These are phyloP conservation scores for Aschersonia sp. DNA, from an alignment of 2,329 filamentous ascomycete genomes.

Conservation along the genomic window DNA sequence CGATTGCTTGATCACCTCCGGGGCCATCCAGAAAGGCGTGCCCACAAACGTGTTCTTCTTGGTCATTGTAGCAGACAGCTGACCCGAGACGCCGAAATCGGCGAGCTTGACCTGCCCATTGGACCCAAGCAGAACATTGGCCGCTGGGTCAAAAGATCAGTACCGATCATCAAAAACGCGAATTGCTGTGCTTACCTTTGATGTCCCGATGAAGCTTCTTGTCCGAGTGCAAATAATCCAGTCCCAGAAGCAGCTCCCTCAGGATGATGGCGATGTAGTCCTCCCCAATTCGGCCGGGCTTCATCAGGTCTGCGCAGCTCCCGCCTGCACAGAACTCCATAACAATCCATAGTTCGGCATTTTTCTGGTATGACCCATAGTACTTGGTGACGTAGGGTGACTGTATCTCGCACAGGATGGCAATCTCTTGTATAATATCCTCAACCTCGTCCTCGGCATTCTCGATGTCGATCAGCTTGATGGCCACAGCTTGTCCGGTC, in stretches of 20 bases:
- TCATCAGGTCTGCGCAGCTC: constrained; percentile 91
- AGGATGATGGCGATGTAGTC: constrained; percentile 96
- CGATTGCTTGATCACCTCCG: constrained; percentile 96
- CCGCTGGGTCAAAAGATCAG: constrained; percentile 39
- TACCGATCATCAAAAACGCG: background rate
- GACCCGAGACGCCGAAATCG: constrained; percentile 93
- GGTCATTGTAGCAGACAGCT: constrained; percentile 94
- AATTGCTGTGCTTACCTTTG: constrained; percentile 46
- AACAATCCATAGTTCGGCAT: constrained; percentile 95
- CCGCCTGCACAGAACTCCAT: constrained; percentile 99
- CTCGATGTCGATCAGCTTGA: constrained; percentile 98
- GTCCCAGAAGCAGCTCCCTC: constrained; percentile 71
- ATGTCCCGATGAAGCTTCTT: constrained; percentile 95
- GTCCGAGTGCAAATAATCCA: constrained; percentile 88
- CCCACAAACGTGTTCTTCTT: constrained; percentile 99
- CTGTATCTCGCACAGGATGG: constrained; percentile 88
- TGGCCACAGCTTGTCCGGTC: constrained; percentile 85
- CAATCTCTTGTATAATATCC: constrained; percentile 98
- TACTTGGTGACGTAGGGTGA: constrained; percentile 97
- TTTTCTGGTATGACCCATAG: constrained; percentile 91
- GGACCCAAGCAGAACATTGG: constrained; percentile 77
- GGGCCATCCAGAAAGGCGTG: constrained; percentile 98
- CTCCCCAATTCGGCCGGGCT: constrained; percentile 79
- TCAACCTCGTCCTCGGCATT: constrained; percentile 98
- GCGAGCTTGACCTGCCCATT: constrained; percentile 94